Conservation (phyloP, 305 asterid species). For the Fraxinus ornus region DNA sequence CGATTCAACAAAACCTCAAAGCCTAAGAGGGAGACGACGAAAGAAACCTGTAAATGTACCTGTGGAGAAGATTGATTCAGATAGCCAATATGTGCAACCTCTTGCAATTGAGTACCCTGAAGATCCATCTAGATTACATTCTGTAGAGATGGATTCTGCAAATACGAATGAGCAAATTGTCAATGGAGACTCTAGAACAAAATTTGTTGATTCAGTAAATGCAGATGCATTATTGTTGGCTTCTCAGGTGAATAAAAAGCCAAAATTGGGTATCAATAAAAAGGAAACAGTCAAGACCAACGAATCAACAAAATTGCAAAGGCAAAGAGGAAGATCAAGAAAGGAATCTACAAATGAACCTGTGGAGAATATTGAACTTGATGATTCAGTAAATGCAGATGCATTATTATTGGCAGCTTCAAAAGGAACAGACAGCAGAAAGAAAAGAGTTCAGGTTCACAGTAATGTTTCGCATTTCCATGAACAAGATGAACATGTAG, state of each 20-base stretch:
- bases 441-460: slow-evolving; percentile 27
- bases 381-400: slow-evolving; percentile 25
- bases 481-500: slow-evolving; percentile 34
- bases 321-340: slow-evolving; percentile 38
- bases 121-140: slow-evolving; percentile 29
- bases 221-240: slow-evolving; percentile 24
- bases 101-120: slow-evolving; percentile 43
- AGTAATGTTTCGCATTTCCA: slow-evolving; percentile 25
- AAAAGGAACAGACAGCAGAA: slow-evolving; percentile 27
- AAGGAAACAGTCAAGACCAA: slow-evolving; percentile 16
- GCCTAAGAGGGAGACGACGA: slow-evolving; percentile 39
- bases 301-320: slow-evolving; percentile 32
- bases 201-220: slow-evolving; percentile 24
- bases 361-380: slow-evolving; percentile 29
- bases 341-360: slow-evolving; percentile 35
- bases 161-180: slow-evolving; percentile 24
- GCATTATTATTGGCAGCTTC: slow-evolving; percentile 29
- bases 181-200: slow-evolving; percentile 23
- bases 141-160: slow-evolving; percentile 32
- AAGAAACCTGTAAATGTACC: slow-evolving; percentile 36
- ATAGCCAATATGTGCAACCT: slow-evolving; percentile 33
- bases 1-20: slow-evolving; percentile 33
- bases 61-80: slow-evolving; percentile 28
- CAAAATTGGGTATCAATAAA: slow-evolving; percentile 26
- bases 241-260: slow-evolving; percentile 38